Evolutionary conservation across 768 basidiomycete genomes (phyloP), one percentile per base, ranked within the genome.

Genomic region (Boletus huronensis): DNA sequence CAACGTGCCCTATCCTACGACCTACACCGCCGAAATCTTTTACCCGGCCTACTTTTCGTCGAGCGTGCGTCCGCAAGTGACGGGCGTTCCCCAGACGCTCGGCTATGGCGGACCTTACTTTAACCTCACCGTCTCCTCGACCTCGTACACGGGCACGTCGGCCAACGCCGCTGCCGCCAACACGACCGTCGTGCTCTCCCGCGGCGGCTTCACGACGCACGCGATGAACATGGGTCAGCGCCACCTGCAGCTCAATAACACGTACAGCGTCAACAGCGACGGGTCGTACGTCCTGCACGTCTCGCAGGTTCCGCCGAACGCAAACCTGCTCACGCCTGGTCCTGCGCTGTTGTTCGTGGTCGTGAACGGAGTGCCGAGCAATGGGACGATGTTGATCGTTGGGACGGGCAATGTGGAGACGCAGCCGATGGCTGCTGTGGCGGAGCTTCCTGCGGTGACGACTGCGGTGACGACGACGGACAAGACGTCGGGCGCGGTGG

Each of bases 141-240:
- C 74, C 0, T 87, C 86, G 16, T 91, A 90, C 71, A 74, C 79
- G 6, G 86, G 87, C 8, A 67, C 76, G 14, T 53, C 60, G 0
- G 81, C 82, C 14, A 87, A 91, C 62, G 78, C 80, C 48, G 86
- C 89, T 3, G 86, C 89, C 0, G 82, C 80, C 46, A 87, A 85
- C 63, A 82, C 88, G 10, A 85, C 82, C 5, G 86, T 96, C 11
- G 85, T 84, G 32, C 71, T 98, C 55, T 75, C 88, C 26, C 89
- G 96, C n/a, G 79, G 83, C 5, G 95, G 95, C 0, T 90, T 87
- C 75, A 85, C 89, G 3, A 90, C 89, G 0, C 89, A 91, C 62
- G 88, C 81, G 34, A 89, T 90, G 88, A 91, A 89, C 74, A 91
- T 90, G 87, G 88, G 88, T 0, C 90, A 93, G 70, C 80, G 93